These are phyloP conservation scores for Curvularia eragrostidis DNA, from an alignment of 2,329 filamentous ascomycete genomes.

Conservation along the genomic window DNA sequence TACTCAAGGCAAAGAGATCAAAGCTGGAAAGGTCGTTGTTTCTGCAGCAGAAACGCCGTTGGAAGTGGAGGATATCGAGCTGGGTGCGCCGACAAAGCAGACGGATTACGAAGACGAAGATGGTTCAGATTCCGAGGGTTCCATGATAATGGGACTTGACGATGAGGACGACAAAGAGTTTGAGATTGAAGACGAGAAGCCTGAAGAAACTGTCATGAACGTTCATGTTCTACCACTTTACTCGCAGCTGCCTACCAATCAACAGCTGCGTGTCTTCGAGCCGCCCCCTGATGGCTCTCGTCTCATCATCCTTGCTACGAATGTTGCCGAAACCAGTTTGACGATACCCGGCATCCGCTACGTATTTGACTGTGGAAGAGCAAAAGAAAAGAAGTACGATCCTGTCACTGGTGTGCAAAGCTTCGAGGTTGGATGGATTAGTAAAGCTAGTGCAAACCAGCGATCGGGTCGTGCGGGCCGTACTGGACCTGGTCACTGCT, in stretches of 20 bases:
- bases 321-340: conserved; percentile 95
- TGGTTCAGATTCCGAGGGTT: conserved; percentile 61
- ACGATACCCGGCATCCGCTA: conserved; percentile 96
- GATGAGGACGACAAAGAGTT: conserved; percentile 69
- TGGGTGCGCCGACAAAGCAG: conserved; percentile 60
- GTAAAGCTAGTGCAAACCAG: conserved; percentile 93
- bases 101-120: conserved; percentile 54
- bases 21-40: conserved; percentile 73
- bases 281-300: conserved; percentile 81
- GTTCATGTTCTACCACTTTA: conserved; percentile 94
- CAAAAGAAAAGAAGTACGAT: conserved; percentile 91
- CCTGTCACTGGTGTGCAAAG: conserved; percentile 89
- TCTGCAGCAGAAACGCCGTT: conserved; percentile 78
- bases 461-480: conserved; percentile 91
- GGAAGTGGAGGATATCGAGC: conserved; percentile 86
- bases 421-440: conserved; percentile 95
- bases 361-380: conserved; percentile 91
- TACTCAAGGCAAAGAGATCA: conserved; percentile 55
- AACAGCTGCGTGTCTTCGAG: conserved; percentile 91
- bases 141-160: conserved; percentile 67
- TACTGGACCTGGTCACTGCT: conserved; percentile 95
- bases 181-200: conserved; percentile 68
- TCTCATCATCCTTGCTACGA: conserved; percentile 89
- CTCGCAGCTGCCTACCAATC: conserved; percentile 86
- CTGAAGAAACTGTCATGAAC: conserved; percentile 66